Conservation (phyloP, 345 rosid genomes). For the Noccaea caerulescens region DNA sequence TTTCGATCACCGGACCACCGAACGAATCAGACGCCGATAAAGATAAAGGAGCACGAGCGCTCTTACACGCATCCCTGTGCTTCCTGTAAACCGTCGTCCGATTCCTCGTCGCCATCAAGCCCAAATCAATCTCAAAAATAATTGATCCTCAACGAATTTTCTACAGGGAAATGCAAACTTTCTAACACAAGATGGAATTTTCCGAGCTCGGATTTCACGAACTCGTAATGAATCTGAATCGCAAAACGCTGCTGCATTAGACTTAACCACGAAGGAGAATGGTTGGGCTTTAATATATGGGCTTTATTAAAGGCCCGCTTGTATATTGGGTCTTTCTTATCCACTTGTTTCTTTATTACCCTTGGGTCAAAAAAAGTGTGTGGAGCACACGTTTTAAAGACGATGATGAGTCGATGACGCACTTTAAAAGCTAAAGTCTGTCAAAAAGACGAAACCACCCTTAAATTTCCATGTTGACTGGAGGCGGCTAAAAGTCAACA, state of each 20-base stretch:
- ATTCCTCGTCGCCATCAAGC: slow-evolving; percentile 62
- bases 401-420: slow-evolving; percentile 20
- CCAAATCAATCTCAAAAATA: not conserved
- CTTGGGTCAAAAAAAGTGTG: slow-evolving; percentile 15
- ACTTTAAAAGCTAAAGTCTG: not conserved
- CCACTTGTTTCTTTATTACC: not conserved
- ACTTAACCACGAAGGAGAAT: slow-evolving; percentile 11
- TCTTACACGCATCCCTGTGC: slow-evolving; percentile 67
- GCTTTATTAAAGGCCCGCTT: not conserved
- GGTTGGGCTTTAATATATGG: not conserved
- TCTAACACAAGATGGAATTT: not conserved
- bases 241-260: slow-evolving; percentile 1
- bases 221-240: slow-evolving; percentile 37
- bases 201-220: slow-evolving; percentile 28
- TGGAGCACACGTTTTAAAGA: slow-evolving; percentile 38
- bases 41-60: slow-evolving; percentile 62
- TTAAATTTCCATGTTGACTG: not conserved
- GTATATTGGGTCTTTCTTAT: not conserved
- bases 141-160: not conserved
- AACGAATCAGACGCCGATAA: slow-evolving; percentile 49
- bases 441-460: slow-evolving; percentile 16
- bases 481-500: slow-evolving; percentile 18
- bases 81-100: slow-evolving; percentile 54
- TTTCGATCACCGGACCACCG: slow-evolving; percentile 64
- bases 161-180: not conserved